Evolutionary conservation across 768 basidiomycete species (phyloP), one percentile per base, ranked within the genome.

Genomic region (Suillus luteus): DNA sequence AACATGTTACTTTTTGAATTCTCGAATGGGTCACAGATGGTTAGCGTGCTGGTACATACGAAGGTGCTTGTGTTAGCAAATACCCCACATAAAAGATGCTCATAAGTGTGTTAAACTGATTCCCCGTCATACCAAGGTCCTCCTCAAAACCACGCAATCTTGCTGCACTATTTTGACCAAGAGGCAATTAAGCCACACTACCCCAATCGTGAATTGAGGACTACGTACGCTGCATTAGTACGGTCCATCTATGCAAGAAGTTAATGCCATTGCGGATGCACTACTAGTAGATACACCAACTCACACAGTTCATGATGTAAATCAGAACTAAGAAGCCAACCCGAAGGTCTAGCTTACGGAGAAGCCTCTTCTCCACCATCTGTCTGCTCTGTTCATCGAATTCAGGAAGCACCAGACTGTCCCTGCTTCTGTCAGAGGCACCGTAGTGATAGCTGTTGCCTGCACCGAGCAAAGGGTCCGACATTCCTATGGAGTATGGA

Each of bases 51-150:
- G n/a, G 46, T 68, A 75, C 86, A 70, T 66, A 88, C 85, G 87
- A 88, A 27, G 89, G 89, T 59, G 89, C 80, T 71, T 92, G 90
- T 86, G 89, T 91, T 33, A 89, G 74, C 62, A 87, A 86, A 69
- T 91, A 91, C 27, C 88, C 88, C 52, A 88, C 81, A 66, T 87
- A 89, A 59, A 89, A 80, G 64, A 89, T 83, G 33, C 87, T 86
- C 27, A 91, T 76, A 19, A 91, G 72, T 0, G 89, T 88, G 10
- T 87, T 82, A 69, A 90, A 92, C 67, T 91, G 79, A 62, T 79
- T 75, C 22, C 83, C 86, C 59, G 82, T 76, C 38, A 91, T 80
- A 31, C 82, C 73, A n/a, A 92, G 79, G 71, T 91, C 90, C 61
- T 79, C 76, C 70, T 90, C 87, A 61, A 91, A 86, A 0, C 90